phyloP scores from a whole-genome alignment of 2,329 filamentous ascomycete genomes.

The Rhynchosporium agropyri region DNA sequence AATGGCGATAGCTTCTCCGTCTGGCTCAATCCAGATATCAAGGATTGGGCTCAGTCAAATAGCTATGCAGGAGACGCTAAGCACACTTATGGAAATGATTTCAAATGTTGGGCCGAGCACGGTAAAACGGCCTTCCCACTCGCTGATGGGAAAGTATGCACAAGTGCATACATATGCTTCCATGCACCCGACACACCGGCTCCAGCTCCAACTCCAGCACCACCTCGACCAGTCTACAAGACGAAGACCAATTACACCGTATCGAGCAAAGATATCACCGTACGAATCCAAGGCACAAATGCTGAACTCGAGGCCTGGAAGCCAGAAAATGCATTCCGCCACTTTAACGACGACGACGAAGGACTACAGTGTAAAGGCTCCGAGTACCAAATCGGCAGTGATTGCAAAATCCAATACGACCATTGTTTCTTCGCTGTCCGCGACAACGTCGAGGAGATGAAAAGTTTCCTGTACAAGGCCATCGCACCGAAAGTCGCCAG shows the following conservation, averaged over 20 bases:
- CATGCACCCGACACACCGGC: not conserved
- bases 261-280: not conserved
- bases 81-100: not conserved
- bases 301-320: not conserved
- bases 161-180: not conserved
- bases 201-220: not conserved
- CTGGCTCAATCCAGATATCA: conserved; percentile 2
- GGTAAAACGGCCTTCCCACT: not conserved
- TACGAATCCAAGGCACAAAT: not conserved
- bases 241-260: not conserved
- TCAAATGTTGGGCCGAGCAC: conserved; percentile 2
- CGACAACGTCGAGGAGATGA: not conserved
- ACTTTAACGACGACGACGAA: not conserved
- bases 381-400: not conserved
- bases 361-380: not conserved
- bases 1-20: not conserved
- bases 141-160: not conserved
- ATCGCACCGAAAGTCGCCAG: not conserved
- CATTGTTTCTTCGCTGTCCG: not conserved
- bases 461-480: not conserved
- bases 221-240: not conserved
- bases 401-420: not conserved
- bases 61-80: not conserved
- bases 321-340: not conserved
- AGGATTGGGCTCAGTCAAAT: not conserved